These are phyloP conservation scores for Penicillium robsamsonii DNA, from an alignment of 495 filamentous ascomycete genomes.

Conservation along the genomic window DNA sequence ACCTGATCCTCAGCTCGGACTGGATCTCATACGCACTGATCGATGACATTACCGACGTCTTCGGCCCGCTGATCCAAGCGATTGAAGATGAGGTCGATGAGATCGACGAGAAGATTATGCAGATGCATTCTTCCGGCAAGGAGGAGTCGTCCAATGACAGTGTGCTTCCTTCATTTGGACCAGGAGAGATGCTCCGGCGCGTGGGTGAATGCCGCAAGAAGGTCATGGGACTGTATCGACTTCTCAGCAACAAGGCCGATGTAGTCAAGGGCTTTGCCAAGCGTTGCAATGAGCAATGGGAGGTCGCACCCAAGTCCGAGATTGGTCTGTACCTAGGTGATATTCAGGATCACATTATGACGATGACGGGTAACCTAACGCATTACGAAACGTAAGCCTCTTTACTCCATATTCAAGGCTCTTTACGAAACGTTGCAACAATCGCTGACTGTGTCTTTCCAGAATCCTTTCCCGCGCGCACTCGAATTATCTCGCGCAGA, in stretches of 20 bases:
- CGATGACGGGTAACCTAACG: constrained; percentile 90
- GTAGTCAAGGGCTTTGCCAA: constrained; percentile 99
- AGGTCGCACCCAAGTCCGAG: constrained; percentile 89
- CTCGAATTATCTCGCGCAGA: constrained; percentile 90
- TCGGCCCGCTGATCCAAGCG: constrained; percentile 81
- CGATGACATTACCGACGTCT: constrained; percentile 96
- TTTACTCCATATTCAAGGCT: background rate
- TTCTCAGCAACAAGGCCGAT: constrained; percentile 95
- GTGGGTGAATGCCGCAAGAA: constrained; percentile 94
- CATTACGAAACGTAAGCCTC: constrained; percentile 88
- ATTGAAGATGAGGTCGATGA: constrained; percentile 89
- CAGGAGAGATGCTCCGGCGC: constrained; percentile 80
- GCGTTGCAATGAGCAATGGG: constrained; percentile 96
- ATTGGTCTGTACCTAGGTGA: constrained; percentile 95
- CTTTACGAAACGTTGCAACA: background rate
- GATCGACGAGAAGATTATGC: constrained; percentile 79
- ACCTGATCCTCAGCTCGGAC: constrained; percentile 86
- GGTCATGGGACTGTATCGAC: constrained; percentile 89
- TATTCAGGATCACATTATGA: constrained; percentile 98
- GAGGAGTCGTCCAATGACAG: constrained; percentile 33
- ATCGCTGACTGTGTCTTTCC: constrained; percentile 10
- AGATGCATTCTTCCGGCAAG: constrained; percentile 61
- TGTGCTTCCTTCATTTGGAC: constrained; percentile 48
- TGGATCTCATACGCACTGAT: constrained; percentile 99
- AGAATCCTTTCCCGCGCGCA: constrained; percentile 91